A percentile compares a stretch with the other conserved stretches of the same genome.
phyloP scores from a whole-genome alignment of 495 filamentous ascomycete genomes.

The Penicillium maclennaniae region DNA sequence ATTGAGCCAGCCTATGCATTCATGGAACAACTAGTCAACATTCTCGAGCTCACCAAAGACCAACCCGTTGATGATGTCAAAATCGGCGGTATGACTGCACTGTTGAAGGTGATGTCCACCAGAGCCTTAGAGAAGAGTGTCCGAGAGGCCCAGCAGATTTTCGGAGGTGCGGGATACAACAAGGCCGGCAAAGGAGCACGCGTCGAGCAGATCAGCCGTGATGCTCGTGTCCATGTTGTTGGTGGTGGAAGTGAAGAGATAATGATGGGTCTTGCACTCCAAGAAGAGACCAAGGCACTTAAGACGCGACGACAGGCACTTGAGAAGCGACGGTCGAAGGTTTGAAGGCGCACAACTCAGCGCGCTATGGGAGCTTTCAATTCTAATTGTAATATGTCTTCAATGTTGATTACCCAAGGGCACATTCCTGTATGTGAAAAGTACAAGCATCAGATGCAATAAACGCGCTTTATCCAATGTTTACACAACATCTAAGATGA shows the following conservation, averaged over 20 bases:
- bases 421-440: too few relatives aligned
- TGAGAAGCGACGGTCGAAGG: conserved; percentile 30
- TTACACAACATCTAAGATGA: too few relatives aligned
- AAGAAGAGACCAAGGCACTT: conserved; percentile 41
- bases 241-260: conserved; percentile 58
- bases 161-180: conserved; percentile 56
- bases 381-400: too few relatives aligned
- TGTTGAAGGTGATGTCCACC: conserved; percentile 53
- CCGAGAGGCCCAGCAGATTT: conserved; percentile 58
- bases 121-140: conserved; percentile 53
- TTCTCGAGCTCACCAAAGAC: conserved; percentile 41
- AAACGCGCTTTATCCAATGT: too few relatives aligned
- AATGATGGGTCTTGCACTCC: conserved; percentile 49
- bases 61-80: conserved; percentile 33
- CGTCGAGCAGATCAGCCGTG: conserved; percentile 55
- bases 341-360: conserved; percentile 11
- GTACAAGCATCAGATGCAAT: too few relatives aligned
- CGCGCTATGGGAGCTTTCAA: neutral
- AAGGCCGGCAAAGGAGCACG: conserved; percentile 47
- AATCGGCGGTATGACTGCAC: conserved; percentile 47
- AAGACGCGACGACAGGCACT: conserved; percentile 29
- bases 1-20: conserved; percentile 49
- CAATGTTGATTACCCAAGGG: too few relatives aligned
- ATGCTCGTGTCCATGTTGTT: conserved; percentile 55
- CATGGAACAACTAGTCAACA: conserved; percentile 45